Evolutionary conservation across 2,329 filamentous ascomycete genomes (phyloP), one percentile per base, ranked within the genome.

Genomic region (Mollisiaceae sp.): DNA sequence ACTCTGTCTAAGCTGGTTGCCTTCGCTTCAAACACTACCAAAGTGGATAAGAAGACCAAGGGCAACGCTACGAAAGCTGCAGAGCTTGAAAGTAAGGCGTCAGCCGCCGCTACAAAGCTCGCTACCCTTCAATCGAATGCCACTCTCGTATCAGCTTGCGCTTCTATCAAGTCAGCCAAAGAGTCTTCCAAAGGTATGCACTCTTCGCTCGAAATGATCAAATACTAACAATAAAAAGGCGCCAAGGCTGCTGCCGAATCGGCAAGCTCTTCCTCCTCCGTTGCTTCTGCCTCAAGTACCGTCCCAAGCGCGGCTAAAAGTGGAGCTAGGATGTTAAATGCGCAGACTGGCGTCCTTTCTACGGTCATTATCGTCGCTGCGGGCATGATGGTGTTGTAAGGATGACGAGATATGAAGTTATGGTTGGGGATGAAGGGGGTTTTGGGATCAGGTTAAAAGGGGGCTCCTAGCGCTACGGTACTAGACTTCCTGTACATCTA

Each of bases 41-140:
- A 71, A 61, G 70, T 75, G 35, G 68, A 73, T 20, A 65, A 69
- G 56, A 76, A 77, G 70, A 77, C 79, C 66, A 70, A 78, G n/a
- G 71, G 72, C 59, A 76, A 80, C 66, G 66, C 74, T 18, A 77
- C 75, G 64, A 77, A 76, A 71, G 74, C 77, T 59, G 71, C 72
- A 24, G 68, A 62, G 55, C 75, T 77, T 74, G 74, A 79, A 74
- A 72, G 70, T 54, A 75, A 75, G 70, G 75, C 73, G 39, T 61
- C 60, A 55, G 66, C 68, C 60, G 69, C 71, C 41, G 63, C 73
- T 38, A 68, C 72, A 35, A 75, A 76, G 70, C 71, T 79, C 20
- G 69, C 69, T 50, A 64, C 65, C 8, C 22, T 79, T 68, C 71
- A 71, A 70, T 67, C 69, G 69, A 80, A 80, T 70, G 62, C 73